phyloP scores from a whole-genome alignment of 83 land plant genomes.

The Thuja plicata region DNA sequence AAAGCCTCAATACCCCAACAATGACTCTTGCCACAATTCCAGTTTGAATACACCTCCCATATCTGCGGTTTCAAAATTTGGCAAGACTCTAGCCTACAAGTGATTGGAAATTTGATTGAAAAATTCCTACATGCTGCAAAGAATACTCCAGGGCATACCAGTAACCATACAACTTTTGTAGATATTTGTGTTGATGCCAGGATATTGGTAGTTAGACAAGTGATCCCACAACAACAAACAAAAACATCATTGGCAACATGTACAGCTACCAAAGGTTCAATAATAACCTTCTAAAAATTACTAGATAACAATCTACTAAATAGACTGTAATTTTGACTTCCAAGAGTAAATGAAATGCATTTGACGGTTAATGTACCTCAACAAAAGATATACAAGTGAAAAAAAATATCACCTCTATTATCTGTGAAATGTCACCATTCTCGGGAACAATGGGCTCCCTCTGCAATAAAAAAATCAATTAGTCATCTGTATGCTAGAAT shows the following conservation, averaged over 20 bases:
- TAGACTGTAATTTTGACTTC: not conserved
- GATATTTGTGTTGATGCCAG: too few species aligned
- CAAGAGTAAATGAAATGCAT: not conserved
- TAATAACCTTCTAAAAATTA: not conserved
- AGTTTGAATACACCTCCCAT: too few species aligned
- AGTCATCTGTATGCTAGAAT: not conserved
- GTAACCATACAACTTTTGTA: too few species aligned
- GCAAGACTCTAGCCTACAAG: too few species aligned
- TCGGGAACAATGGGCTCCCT: slow-evolving; percentile 52
- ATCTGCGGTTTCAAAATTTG: too few species aligned
- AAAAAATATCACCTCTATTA: slow-evolving; percentile 40
- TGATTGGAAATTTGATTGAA: too few species aligned
- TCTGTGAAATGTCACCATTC: slow-evolving; percentile 50
- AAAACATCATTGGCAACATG: not conserved
- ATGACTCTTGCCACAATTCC: too few species aligned
- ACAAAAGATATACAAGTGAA: not conserved
- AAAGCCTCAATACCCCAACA: too few species aligned
- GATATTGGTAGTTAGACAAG: too few species aligned
- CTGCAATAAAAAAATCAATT: slow-evolving; percentile 31
- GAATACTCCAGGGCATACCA: too few species aligned
- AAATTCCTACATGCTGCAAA: too few species aligned
- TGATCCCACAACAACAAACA: not conserved
- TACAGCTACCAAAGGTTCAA: not conserved
- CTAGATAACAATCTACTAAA: too few species aligned
- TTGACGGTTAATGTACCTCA: not conserved